Conservation (phyloP, 1,139 yeast species). For the Diutina pseudorugosa region DNA sequence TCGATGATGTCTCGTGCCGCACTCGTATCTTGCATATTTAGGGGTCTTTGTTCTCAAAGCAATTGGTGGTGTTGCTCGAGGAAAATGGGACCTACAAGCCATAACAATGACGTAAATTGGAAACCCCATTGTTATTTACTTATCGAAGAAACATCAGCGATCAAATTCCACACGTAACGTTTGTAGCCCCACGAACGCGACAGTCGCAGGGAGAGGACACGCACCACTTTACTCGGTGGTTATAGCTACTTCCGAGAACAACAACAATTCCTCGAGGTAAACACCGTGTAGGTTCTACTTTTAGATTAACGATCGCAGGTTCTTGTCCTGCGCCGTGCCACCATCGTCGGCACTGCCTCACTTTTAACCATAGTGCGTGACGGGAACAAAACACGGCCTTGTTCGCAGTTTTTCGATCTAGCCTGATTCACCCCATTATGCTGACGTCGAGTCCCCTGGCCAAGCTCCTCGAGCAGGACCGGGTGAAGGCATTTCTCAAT, state of each 20-base stretch:
- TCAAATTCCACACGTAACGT: neutral
- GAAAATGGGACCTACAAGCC: neutral
- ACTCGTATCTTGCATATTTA: neutral
- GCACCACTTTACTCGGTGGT: neutral
- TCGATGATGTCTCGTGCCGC: neutral
- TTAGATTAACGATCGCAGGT: neutral
- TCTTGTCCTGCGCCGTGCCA: neutral
- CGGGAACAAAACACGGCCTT: neutral
- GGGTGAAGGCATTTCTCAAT: slow-evolving; percentile 9
- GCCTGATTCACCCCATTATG: neutral
- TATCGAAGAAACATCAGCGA: neutral
- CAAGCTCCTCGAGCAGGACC: slow-evolving; percentile 4
- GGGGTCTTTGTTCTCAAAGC: neutral
- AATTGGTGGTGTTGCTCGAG: neutral
- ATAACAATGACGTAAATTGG: neutral
- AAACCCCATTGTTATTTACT: too few relatives aligned
- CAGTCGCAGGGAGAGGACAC: neutral
- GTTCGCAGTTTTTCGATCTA: neutral
- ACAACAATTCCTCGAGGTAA: neutral
- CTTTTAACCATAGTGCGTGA: neutral
- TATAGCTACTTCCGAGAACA: neutral
- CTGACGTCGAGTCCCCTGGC: slow-evolving; percentile 3
- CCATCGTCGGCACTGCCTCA: neutral
- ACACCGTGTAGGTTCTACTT: too few relatives aligned
- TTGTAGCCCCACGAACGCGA: neutral